A percentile compares a stretch with the other conserved stretches of the same genome.
Evolutionary conservation across 2,329 filamentous ascomycete species (phyloP).

Genomic region (Penicillium rolfsii): DNA sequence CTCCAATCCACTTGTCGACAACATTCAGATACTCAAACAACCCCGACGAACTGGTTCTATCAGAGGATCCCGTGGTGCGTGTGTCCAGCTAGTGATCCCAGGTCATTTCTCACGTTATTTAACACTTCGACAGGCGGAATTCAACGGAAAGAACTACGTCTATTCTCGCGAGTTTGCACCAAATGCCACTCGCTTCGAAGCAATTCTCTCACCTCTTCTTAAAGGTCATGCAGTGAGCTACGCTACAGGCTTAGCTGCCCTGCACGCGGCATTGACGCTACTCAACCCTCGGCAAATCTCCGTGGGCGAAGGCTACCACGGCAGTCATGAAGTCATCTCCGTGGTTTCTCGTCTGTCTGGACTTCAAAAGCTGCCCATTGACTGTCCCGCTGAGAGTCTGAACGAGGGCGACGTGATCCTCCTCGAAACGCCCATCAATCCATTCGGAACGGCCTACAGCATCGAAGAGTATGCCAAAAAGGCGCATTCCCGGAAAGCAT

Average conservation of each 20-base stretch:
- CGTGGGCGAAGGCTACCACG: conserved; percentile 86
- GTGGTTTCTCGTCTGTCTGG: conserved; percentile 76
- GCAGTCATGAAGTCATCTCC: conserved; percentile 82
- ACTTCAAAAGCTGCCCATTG: conserved; percentile 71
- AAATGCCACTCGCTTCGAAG: conserved; percentile 82
- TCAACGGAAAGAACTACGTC: conserved; percentile 59
- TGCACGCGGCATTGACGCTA: conserved; percentile 81
- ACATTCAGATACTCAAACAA: conserved; percentile 80
- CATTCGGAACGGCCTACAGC: conserved; percentile 75
- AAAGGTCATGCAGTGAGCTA: conserved; percentile 70
- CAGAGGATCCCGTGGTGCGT: conserved; percentile 59
- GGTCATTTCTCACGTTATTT: not conserved
- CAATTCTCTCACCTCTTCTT: conserved; percentile 75
- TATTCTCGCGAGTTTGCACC: conserved; percentile 83
- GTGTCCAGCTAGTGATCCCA: not conserved
- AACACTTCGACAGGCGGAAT: conserved; percentile 22
- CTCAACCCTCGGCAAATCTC: conserved; percentile 81
- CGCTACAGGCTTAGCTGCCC: conserved; percentile 78
- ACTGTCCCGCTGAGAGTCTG: conserved; percentile 66
- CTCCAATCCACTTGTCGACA: conserved; percentile 86
- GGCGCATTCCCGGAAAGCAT: conserved; percentile 71
- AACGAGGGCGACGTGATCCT: conserved; percentile 79
- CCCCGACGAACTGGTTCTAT: conserved; percentile 64
- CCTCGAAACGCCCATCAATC: conserved; percentile 90
- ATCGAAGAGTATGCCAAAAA: conserved; percentile 70